A percentile compares a stretch with the other conserved stretches of the same genome.
These are phyloP conservation scores for Penicillium sp. DNA, from an alignment of 2,329 filamentous ascomycete species.

Conservation along the genomic window DNA sequence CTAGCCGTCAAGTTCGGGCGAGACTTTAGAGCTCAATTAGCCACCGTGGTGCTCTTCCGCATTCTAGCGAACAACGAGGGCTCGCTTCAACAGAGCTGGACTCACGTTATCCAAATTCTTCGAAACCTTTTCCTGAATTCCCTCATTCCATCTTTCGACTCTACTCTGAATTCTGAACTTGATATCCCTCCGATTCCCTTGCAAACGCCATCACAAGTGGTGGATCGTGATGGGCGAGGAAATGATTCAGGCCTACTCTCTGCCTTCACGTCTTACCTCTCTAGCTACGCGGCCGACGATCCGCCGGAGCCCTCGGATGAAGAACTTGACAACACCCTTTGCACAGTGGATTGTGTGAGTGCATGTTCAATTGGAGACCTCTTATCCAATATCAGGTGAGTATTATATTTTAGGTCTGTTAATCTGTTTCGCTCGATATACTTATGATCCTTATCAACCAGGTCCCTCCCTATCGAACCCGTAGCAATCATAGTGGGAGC, in stretches of 20 bases:
- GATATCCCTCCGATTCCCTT: constrained; percentile 82
- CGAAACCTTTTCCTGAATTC: constrained; percentile 96
- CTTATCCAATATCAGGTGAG: constrained; percentile 80
- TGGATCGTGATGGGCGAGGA: constrained; percentile 80
- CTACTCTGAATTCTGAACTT: constrained; percentile 65
- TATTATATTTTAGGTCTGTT: constrained; percentile 26
- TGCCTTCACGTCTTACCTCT: constrained; percentile 93
- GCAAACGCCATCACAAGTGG: constrained; percentile 88
- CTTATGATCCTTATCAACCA: constrained; percentile 35
- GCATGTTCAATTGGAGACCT: constrained; percentile 84
- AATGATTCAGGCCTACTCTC: constrained; percentile 88
- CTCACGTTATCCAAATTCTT: constrained; percentile 84
- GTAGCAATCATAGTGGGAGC: constrained; percentile 70
- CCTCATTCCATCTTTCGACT: constrained; percentile 81
- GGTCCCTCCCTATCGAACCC: constrained; percentile 64
- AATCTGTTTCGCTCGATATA: constrained; percentile 13
- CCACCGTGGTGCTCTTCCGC: constrained; percentile 92
- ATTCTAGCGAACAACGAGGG: constrained; percentile 85
- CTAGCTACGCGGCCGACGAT: constrained; percentile 98
- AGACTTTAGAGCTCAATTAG: constrained; percentile 90
- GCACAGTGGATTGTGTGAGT: constrained; percentile 91
- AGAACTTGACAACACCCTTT: constrained; percentile 92
- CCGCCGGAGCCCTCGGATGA: constrained; percentile 97
- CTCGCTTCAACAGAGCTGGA: constrained; percentile 65
- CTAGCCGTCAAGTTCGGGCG: constrained; percentile 93